Conservation (phyloP, 768 basidiomycete species). For the Mycena maculata region DNA sequence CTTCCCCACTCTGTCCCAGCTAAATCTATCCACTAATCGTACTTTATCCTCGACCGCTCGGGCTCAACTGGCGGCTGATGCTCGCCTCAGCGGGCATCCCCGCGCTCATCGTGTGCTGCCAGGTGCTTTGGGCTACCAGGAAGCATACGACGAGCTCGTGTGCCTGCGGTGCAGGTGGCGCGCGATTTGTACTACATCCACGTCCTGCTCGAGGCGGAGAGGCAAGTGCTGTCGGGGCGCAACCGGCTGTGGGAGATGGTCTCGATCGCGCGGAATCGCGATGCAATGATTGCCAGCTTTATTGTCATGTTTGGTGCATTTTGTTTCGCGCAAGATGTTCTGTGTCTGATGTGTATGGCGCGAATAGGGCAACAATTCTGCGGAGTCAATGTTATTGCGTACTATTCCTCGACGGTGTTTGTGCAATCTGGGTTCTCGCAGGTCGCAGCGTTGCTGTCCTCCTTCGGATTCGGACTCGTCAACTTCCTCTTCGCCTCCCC, state of each 20-base stretch:
- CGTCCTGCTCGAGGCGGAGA: conserved; percentile 52
- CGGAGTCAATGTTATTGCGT: conserved; percentile 61
- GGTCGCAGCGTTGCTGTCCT: conserved; percentile 64
- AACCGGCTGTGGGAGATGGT: conserved; percentile 67
- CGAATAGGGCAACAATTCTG: conserved; percentile 45
- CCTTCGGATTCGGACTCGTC: conserved; percentile 66
- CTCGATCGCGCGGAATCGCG: conserved; percentile 70
- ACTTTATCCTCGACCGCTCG: conserved; percentile 29
- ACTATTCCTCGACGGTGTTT: conserved; percentile 75
- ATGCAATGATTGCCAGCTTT: conserved; percentile 68
- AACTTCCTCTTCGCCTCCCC: conserved; percentile 62
- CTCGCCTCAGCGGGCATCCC: conserved; percentile 60
- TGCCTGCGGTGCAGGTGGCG: conserved; percentile 71
- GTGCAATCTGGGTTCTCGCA: conserved; percentile 59
- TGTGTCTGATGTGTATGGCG: not conserved
- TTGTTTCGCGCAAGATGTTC: not conserved
- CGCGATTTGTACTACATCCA: conserved; percentile 74
- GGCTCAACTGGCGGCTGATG: conserved; percentile 66
- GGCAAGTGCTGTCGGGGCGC: conserved; percentile 37
- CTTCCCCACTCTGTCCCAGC: too few species aligned
- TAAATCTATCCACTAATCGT: too few species aligned
- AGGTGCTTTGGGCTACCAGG: conserved; percentile 56
- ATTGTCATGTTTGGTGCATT: conserved; percentile 66
- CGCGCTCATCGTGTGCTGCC: conserved; percentile 34
- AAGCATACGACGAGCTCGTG: conserved; percentile 58